These are phyloP conservation scores for Gossypium trilobum DNA, from an alignment of 441 rosid genomes.

Conservation along the genomic window DNA sequence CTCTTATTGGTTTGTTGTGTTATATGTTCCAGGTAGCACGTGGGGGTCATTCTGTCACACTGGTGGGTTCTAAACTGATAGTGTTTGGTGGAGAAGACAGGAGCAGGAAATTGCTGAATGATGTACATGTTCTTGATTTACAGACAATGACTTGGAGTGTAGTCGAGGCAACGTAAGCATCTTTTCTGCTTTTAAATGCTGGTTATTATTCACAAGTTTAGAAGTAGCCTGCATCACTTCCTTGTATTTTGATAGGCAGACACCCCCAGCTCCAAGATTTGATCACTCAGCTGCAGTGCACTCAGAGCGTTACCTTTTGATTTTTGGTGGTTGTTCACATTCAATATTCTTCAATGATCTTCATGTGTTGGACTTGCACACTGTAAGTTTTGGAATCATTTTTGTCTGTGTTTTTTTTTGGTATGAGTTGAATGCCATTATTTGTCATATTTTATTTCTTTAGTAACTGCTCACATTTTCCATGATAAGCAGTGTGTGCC, in stretches of 20 bases:
- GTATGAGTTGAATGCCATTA: neutral
- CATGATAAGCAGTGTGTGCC: neutral
- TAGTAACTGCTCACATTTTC: conserved; percentile 1
- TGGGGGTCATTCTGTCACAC: conserved; percentile 80
- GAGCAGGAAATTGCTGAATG: conserved; percentile 69
- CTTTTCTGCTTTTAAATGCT: conserved; percentile 9
- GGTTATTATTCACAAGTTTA: neutral
- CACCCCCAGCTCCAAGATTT: conserved; percentile 89
- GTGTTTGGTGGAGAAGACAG: conserved; percentile 90
- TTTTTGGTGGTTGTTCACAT: conserved; percentile 94
- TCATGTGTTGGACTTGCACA: conserved; percentile 78
- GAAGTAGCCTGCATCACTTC: conserved; percentile 26
- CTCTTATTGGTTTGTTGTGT: conserved; percentile 8
- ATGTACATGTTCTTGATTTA: conserved; percentile 63
- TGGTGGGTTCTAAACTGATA: conserved; percentile 60
- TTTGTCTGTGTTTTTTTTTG: neutral
- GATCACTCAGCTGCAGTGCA: conserved; percentile 83
- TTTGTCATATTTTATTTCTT: neutral
- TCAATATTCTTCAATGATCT: conserved; percentile 83
- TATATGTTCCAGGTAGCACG: conserved; percentile 59
- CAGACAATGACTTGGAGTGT: conserved; percentile 81
- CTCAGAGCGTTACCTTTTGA: conserved; percentile 63
- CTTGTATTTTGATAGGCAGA: conserved; percentile 60
- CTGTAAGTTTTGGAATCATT: conserved; percentile 38
- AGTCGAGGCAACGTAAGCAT: conserved; percentile 55